phyloP scores from a whole-genome alignment of 345 rosid genomes.

The Syzygium grande region DNA sequence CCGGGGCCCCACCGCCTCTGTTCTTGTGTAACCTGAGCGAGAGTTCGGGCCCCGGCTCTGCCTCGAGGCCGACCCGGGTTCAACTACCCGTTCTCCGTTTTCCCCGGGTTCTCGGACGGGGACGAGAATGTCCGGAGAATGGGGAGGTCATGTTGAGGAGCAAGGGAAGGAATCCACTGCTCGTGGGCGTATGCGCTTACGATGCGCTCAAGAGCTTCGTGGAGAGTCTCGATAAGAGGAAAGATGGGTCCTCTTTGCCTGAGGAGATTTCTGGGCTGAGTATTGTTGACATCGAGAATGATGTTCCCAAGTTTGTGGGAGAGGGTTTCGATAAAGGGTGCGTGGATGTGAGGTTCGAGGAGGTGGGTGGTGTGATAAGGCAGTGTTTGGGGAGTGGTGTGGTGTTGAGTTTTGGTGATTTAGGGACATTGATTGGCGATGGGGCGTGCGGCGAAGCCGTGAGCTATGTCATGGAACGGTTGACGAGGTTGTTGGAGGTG shows the following conservation, averaged over 20 bases:
- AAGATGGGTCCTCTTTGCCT: slow-evolving; percentile 21
- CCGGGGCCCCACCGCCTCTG: slow-evolving; percentile 50
- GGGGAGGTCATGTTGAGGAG: slow-evolving; percentile 38
- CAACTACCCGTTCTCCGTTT: slow-evolving; percentile 20
- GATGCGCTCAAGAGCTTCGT: slow-evolving; percentile 39
- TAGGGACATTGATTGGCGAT: slow-evolving; percentile 24
- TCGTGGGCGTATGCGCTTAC: slow-evolving; percentile 52
- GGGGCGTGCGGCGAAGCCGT: slow-evolving; percentile 10
- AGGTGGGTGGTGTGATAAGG: slow-evolving; percentile 30
- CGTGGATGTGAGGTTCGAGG: slow-evolving; percentile 29
- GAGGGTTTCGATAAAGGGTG: slow-evolving; percentile 17
- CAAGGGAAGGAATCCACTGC: slow-evolving; percentile 63
- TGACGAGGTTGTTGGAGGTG: slow-evolving; percentile 38
- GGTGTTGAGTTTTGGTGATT: slow-evolving; percentile 57
- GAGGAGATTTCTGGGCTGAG: slow-evolving; percentile 30
- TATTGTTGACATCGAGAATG: slow-evolving; percentile 30
- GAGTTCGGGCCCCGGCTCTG: slow-evolving; percentile 21
- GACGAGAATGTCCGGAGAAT: slow-evolving; percentile 52
- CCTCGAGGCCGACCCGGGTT: background rate
- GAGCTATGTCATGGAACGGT: slow-evolving; percentile 27
- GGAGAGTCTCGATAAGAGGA: slow-evolving; percentile 23
- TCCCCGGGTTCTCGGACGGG: slow-evolving; percentile 13
- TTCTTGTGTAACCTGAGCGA: slow-evolving; percentile 44
- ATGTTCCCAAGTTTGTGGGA: slow-evolving; percentile 19
- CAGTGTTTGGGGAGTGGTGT: slow-evolving; percentile 37